Conservation (phyloP, 495 filamentous ascomycete species). For the Podospora anserina region DNA sequence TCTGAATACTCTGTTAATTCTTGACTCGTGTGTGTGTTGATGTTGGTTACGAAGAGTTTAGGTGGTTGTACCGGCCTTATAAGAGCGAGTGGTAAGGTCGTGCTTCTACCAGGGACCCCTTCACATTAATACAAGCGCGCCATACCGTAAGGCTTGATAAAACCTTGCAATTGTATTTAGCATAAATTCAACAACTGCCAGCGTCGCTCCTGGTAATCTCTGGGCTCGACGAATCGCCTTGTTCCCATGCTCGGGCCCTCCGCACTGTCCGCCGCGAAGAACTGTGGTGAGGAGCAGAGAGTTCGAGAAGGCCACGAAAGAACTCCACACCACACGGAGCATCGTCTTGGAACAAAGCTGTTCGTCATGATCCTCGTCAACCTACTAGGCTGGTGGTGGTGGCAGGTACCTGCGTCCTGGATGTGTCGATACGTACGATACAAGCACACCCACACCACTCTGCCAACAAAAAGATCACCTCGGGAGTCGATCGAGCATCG, state of each 20-base stretch:
- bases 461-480: not conserved
- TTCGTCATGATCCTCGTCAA: conserved; percentile 5
- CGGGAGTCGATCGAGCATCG: not conserved
- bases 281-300: not conserved
- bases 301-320: conserved; percentile 27
- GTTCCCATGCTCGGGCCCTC: conserved; percentile 21
- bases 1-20: not conserved
- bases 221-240: conserved; percentile 19
- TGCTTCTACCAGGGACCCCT: conserved; percentile 5
- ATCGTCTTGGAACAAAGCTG: conserved; percentile 1
- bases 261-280: conserved; percentile 11
- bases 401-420: conserved; percentile 6
- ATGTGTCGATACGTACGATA: not conserved
- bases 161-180: conserved; percentile 30
- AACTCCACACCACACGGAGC: not conserved
- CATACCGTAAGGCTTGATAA: conserved; percentile 22
- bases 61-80: conserved; percentile 4
- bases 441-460: not conserved
- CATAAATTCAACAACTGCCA: conserved; percentile 34
- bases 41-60: not conserved
- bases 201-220: conserved; percentile 32
- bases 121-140: not conserved
- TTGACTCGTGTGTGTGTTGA: conserved; percentile 3
- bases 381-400: conserved; percentile 1
- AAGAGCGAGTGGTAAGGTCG: conserved; percentile 2